Evolutionary conservation across 139 green algal genomes (phyloP).

Genomic region (Edaphochlamys debaryana): DNA sequence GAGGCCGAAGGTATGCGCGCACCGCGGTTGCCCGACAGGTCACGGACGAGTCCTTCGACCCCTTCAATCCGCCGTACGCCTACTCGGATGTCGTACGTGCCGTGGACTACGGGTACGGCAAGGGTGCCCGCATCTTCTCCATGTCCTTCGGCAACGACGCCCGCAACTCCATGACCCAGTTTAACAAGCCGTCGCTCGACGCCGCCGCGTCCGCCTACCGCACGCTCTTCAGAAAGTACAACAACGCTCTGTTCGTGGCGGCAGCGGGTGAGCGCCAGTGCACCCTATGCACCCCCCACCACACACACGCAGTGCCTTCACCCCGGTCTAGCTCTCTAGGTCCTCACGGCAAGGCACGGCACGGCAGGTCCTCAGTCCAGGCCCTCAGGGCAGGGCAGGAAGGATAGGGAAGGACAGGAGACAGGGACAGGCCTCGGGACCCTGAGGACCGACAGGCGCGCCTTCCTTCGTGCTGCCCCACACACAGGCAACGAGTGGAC

Average conservation of each 20-base stretch:
- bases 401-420: neutral
- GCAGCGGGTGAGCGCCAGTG: conserved; percentile 23
- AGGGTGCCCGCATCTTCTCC: conserved; percentile 36
- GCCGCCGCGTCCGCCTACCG: conserved; percentile 1
- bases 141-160: conserved; percentile 37
- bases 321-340: too few species aligned
- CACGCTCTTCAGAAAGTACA: conserved; percentile 23
- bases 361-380: too few species aligned
- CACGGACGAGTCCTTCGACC: conserved; percentile 20
- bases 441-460: too few species aligned
- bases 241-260: conserved; percentile 28
- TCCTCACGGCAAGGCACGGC: too few species aligned
- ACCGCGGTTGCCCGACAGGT: too few species aligned
- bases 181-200: conserved; percentile 15
- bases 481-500: conserved; percentile 39
- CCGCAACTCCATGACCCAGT: neutral
- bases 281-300: too few species aligned
- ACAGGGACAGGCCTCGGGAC: too few species aligned
- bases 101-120: conserved; percentile 29
- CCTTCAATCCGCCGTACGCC: neutral
- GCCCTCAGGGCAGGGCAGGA: neutral
- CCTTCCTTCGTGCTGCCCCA: too few species aligned
- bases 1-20: too few species aligned
- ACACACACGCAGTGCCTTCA: too few species aligned
- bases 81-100: conserved; percentile 28